These are phyloP conservation scores for Blastomyces emzantsi DNA, from an alignment of 2,329 filamentous ascomycete genomes.

Conservation along the genomic window DNA sequence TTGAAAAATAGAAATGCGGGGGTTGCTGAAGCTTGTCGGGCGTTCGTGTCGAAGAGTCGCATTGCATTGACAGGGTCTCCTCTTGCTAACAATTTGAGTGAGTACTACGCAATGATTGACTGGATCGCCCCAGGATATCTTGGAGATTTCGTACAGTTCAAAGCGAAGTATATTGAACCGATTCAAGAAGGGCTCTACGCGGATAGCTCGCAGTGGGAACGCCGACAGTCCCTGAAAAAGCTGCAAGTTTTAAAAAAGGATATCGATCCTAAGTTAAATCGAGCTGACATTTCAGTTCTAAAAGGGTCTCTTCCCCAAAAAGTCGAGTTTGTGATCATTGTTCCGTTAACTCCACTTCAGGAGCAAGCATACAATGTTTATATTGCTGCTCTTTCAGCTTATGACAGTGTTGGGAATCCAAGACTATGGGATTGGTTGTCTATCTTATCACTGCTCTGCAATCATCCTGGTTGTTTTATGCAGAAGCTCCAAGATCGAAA, in stretches of 20 bases:
- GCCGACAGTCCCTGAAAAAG: slow-evolving; percentile 54
- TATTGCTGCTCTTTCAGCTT: slow-evolving; percentile 33
- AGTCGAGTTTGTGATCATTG: slow-evolving; percentile 68
- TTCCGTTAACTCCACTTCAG: slow-evolving; percentile 62
- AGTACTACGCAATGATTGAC: slow-evolving; percentile 80
- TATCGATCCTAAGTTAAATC: slow-evolving; percentile 68
- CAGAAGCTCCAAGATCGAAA: slow-evolving; percentile 38
- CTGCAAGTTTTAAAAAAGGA: slow-evolving; percentile 62
- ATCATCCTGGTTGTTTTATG: slow-evolving; percentile 48
- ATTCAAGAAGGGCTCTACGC: slow-evolving; percentile 62
- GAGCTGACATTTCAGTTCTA: slow-evolving; percentile 61
- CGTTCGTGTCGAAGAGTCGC: slow-evolving; percentile 58
- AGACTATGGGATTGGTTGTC: slow-evolving; percentile 49
- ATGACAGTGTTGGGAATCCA: slow-evolving; percentile 29
- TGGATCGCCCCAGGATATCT: slow-evolving; percentile 78
- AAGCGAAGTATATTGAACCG: slow-evolving; percentile 57
- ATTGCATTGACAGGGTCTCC: slow-evolving; percentile 85
- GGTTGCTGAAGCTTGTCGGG: slow-evolving; percentile 45
- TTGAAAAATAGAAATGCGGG: slow-evolving; percentile 58
- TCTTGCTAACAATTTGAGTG: slow-evolving; percentile 70
- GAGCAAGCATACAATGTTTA: slow-evolving; percentile 51
- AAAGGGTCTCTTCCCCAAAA: slow-evolving; percentile 62
- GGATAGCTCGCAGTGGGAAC: slow-evolving; percentile 52
- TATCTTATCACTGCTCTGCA: slow-evolving; percentile 47
- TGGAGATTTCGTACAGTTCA: slow-evolving; percentile 60